Evolutionary conservation across 805 yeast species (phyloP).

Genomic region (Ogataea siamensis): DNA sequence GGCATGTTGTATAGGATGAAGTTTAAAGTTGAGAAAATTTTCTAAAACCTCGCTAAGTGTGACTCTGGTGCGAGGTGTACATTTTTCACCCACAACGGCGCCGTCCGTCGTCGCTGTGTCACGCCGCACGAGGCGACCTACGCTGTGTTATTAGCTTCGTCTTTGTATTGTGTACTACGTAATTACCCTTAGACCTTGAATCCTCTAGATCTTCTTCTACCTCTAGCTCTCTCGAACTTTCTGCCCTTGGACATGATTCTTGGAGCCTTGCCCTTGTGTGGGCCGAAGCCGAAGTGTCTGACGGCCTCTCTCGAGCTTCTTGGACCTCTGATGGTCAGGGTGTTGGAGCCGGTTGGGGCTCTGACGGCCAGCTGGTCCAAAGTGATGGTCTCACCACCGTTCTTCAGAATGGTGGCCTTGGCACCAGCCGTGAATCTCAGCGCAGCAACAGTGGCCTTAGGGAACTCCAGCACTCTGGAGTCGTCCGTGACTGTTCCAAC

Average conservation of each 20-base stretch:
- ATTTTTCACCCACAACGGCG: too few relatives aligned
- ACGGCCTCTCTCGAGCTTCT: conserved; percentile 99
- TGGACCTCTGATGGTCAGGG: conserved; percentile 97
- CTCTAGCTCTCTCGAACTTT: conserved; percentile 99
- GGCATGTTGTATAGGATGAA: conserved; percentile 61
- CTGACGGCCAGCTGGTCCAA: conserved; percentile 98
- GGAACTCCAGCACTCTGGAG: conserved; percentile 88
- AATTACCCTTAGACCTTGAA: conserved; percentile 87
- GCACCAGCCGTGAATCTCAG: conserved; percentile 99
- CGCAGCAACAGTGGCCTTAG: conserved; percentile 98
- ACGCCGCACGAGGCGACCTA: too few relatives aligned
- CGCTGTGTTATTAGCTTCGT: conserved; percentile 1
- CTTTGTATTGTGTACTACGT: conserved; percentile 9
- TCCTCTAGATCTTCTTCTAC: conserved; percentile 99
- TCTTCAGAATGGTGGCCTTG: conserved; percentile 93
- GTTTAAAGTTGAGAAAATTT: conserved; percentile 14
- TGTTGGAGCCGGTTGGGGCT: conserved; percentile 99
- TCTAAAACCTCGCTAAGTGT: too few relatives aligned
- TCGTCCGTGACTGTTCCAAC: conserved; percentile 99
- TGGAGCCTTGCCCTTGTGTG: conserved; percentile 99
- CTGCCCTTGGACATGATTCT: conserved; percentile 96
- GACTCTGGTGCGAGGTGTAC: conserved; percentile 11
- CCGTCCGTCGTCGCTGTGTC: too few relatives aligned
- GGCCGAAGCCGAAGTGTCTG: conserved; percentile 99
- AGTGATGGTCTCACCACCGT: conserved; percentile 99